A percentile compares a stretch with the other conserved stretches of the same genome.
These are phyloP conservation scores for Pythium rhizo-oryzae DNA, from an alignment of 352 stramenopile genomes.

Conservation along the genomic window DNA sequence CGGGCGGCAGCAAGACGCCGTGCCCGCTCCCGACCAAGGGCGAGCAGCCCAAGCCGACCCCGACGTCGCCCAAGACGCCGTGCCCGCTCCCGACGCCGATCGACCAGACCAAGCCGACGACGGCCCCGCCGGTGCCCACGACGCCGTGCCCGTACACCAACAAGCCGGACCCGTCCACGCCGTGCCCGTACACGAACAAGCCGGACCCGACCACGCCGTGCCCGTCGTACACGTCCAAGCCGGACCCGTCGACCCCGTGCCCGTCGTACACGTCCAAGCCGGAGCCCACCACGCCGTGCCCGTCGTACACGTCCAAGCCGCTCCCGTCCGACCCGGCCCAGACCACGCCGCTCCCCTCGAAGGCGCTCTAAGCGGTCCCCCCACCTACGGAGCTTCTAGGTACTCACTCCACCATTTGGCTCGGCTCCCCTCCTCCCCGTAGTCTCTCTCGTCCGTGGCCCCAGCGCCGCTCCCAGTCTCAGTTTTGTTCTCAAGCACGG, in stretches of 20 bases:
- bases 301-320: conserved; percentile 23
- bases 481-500: not conserved
- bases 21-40: conserved; percentile 1
- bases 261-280: conserved; percentile 13
- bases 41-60: not conserved
- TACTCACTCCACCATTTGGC: not conserved
- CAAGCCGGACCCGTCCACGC: not conserved
- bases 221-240: conserved; percentile 11
- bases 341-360: not conserved
- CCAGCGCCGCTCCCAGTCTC: not conserved
- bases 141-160: too few species aligned
- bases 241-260: conserved; percentile 5
- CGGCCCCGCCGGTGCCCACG: not conserved
- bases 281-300: conserved; percentile 4
- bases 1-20: conserved; percentile 1
- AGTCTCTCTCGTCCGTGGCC: not conserved
- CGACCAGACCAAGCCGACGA: not conserved
- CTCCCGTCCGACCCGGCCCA: conserved; percentile 9
- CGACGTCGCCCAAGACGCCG: not conserved
- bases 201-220: conserved; percentile 9
- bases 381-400: not conserved
- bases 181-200: not conserved
- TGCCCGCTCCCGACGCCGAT: not conserved
- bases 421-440: not conserved
- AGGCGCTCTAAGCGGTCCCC: not conserved